Conservation (phyloP, 2,329 filamentous ascomycete species). For the Penicillium polonicum region DNA sequence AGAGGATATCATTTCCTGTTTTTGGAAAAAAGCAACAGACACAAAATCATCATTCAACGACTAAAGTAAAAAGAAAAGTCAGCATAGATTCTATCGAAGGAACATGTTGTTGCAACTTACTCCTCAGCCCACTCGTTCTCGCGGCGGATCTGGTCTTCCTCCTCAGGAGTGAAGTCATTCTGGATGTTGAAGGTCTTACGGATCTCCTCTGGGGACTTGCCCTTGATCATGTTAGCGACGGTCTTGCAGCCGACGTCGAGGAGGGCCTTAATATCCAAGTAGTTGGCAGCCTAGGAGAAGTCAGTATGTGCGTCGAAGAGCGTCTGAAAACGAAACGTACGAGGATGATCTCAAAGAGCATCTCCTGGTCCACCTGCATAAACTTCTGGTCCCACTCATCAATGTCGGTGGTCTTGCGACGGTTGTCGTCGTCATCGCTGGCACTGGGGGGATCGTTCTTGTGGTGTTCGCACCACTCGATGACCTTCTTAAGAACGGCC, state of each 20-base stretch:
- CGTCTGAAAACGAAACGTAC: slow-evolving; percentile 56
- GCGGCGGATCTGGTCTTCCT: slow-evolving; percentile 94
- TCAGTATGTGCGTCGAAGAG: background rate
- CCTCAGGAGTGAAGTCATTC: slow-evolving; percentile 97
- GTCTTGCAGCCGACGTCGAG: slow-evolving; percentile 99
- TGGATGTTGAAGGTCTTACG: slow-evolving; percentile 99
- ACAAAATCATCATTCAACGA: slow-evolving; percentile 50
- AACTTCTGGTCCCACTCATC: slow-evolving; percentile 99
- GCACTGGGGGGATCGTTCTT: slow-evolving; percentile 79
- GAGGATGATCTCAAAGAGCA: slow-evolving; percentile 99
- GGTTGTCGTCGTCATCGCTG: slow-evolving; percentile 84
- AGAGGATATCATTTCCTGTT: slow-evolving; percentile 7
- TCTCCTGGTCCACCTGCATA: slow-evolving; percentile 99
- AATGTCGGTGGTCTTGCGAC: slow-evolving; percentile 98
- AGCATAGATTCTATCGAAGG: slow-evolving; percentile 1
- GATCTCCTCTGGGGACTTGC: slow-evolving; percentile 98
- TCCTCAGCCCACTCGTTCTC: slow-evolving; percentile 94
- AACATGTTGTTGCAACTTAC: slow-evolving; percentile 38
- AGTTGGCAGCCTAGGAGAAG: slow-evolving; percentile 77
- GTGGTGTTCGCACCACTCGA: slow-evolving; percentile 98
- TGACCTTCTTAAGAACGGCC: slow-evolving; percentile 88
- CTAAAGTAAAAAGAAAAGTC: slow-evolving; percentile 16
- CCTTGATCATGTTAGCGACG: slow-evolving; percentile 99
- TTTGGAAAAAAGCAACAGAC: background rate
- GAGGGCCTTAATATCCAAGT: slow-evolving; percentile 97